A percentile compares a stretch with the other conserved stretches of the same genome.
phyloP scores from a whole-genome alignment of 306 rosid species.

The Trifolium repens region DNA sequence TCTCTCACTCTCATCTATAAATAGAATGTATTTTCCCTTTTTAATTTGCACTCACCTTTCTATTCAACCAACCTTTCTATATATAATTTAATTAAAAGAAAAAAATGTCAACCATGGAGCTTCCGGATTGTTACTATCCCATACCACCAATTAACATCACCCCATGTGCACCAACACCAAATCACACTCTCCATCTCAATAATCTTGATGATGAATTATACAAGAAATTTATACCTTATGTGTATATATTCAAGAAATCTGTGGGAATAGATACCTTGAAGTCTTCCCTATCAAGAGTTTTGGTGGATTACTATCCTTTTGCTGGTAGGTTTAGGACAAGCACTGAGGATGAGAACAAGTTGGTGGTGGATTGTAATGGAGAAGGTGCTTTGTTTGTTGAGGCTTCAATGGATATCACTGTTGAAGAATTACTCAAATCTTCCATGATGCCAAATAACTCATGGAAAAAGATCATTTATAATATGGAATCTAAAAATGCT shows the following conservation, averaged over 20 bases:
- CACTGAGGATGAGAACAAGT: constrained; percentile 57
- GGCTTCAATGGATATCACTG: constrained; percentile 74
- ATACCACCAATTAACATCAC: constrained; percentile 49
- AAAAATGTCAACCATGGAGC: constrained; percentile 55
- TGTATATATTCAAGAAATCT: constrained; percentile 63
- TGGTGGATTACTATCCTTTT: constrained; percentile 78
- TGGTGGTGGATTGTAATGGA: constrained; percentile 78
- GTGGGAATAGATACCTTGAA: constrained; percentile 55
- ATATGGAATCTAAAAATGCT: constrained; percentile 45
- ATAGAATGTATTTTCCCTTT: no score
- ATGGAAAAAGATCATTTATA: constrained; percentile 66
- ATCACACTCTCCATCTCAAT: constrained; percentile 68
- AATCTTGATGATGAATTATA: constrained; percentile 80
- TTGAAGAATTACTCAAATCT: constrained; percentile 53
- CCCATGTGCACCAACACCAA: constrained; percentile 72
- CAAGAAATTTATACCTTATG: constrained; percentile 60
- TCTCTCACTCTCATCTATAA: no score
- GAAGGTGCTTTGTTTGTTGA: constrained; percentile 76
- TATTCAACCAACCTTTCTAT: no score
- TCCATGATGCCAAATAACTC: constrained; percentile 62
- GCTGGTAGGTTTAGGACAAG: constrained; percentile 65
- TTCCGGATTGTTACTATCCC: constrained; percentile 69
- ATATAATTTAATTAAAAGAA: no score
- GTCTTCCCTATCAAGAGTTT: constrained; percentile 61
- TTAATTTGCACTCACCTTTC: no score